These are phyloP conservation scores for Blastobotrys terrestris DNA, from an alignment of 805 yeast species.

Conservation along the genomic window DNA sequence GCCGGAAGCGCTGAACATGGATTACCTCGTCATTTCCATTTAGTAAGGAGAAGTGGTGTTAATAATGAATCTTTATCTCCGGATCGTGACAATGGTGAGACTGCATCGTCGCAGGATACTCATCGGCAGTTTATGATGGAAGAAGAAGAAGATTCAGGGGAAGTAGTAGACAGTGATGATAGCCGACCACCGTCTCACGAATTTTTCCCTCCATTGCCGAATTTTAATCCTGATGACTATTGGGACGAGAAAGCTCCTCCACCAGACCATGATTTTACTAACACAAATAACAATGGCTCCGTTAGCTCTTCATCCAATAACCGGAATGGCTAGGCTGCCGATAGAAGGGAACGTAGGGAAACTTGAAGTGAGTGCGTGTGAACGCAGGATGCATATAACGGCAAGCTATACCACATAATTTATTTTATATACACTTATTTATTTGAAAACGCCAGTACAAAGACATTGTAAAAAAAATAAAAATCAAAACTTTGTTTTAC, in stretches of 20 bases:
- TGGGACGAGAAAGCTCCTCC: constrained; percentile 35
- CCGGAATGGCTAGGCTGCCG: too few species aligned
- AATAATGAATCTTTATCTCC: not conserved
- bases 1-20: not conserved
- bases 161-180: not conserved
- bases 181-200: constrained; percentile 34
- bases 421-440: too few species aligned
- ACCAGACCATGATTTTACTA: not conserved
- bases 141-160: constrained; percentile 16
- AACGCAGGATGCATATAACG: too few species aligned
- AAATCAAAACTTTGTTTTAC: too few species aligned
- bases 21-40: not conserved
- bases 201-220: constrained; percentile 39
- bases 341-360: too few species aligned
- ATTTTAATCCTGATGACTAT: constrained; percentile 41
- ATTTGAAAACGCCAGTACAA: too few species aligned
- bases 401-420: too few species aligned
- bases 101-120: not conserved
- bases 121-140: not conserved
- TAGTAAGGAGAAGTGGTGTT: not conserved
- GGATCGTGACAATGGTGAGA: not conserved
- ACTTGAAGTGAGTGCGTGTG: too few species aligned
- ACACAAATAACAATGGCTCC: not conserved
- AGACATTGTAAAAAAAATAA: too few species aligned
- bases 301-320: too few species aligned